Conservation (phyloP, 371 early-diverging fungal genomes). For the Furculomyces boomerangus region DNA sequence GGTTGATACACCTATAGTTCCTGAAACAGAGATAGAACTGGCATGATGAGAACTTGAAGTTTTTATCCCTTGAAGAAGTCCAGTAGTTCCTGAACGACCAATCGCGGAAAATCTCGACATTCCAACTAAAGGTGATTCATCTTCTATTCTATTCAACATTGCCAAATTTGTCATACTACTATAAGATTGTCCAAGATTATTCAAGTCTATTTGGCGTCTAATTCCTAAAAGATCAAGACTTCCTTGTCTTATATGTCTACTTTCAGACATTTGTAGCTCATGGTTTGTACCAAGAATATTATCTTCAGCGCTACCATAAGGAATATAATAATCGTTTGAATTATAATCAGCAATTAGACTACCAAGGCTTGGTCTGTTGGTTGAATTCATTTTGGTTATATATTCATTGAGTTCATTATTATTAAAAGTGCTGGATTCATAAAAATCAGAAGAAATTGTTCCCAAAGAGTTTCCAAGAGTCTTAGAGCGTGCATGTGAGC, state of each 20-base stretch:
- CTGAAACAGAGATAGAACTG: not conserved
- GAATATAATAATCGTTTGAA: not conserved
- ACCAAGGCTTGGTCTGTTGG: not conserved
- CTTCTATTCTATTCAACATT: not conserved
- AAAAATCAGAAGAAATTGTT: not conserved
- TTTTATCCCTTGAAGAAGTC: not conserved
- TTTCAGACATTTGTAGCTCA: not conserved
- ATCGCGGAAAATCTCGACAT: not conserved
- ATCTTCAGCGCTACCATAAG: not conserved
- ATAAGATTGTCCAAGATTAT: not conserved
- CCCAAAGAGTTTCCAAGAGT: conserved; percentile 15
- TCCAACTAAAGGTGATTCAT: not conserved
- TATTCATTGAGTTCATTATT: not conserved
- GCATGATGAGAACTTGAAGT: not conserved
- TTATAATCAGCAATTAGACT: not conserved
- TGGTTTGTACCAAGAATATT: not conserved
- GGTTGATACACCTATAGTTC: not conserved
- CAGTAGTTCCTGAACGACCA: not conserved
- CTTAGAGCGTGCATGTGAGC: conserved; percentile 21
- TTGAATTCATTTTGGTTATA: not conserved
- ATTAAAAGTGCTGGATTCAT: not conserved
- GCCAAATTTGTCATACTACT: not conserved
- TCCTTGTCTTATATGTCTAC: conserved; percentile 1
- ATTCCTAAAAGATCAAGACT: not conserved
- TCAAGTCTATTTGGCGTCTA: not conserved